phyloP scores from a whole-genome alignment of 495 filamentous ascomycete genomes.

The Aspergillus wentii region DNA sequence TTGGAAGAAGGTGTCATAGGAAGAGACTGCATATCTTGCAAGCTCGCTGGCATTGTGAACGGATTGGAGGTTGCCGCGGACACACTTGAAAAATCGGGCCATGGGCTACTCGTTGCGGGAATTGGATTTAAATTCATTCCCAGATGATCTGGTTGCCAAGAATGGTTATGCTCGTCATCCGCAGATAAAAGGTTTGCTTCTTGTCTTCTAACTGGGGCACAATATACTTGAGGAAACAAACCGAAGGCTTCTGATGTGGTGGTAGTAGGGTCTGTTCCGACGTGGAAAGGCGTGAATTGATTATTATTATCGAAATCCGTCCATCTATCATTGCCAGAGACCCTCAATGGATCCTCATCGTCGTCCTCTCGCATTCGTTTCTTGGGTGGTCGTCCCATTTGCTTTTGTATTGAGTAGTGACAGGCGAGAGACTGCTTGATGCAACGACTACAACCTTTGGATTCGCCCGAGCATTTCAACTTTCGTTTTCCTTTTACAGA shows the following conservation, averaged over 20 bases:
- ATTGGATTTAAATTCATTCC: constrained; percentile 23
- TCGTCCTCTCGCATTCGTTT: constrained; percentile 35
- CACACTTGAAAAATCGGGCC: constrained; percentile 41
- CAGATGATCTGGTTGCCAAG: constrained; percentile 20
- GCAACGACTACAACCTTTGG: constrained; percentile 37
- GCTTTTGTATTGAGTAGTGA: constrained; percentile 43
- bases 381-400: constrained; percentile 45
- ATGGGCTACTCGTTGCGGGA: constrained; percentile 28
- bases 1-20: constrained; percentile 21
- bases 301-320: constrained; percentile 14
- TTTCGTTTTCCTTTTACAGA: constrained; percentile 36
- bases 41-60: constrained; percentile 17
- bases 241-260: constrained; percentile 15
- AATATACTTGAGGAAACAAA: constrained; percentile 22
- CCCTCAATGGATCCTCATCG: constrained; percentile 12
- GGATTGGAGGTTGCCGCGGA: constrained; percentile 32
- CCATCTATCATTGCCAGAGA: constrained; percentile 18
- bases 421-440: constrained; percentile 36
- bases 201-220: constrained; percentile 11
- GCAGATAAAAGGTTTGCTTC: constrained; percentile 17
- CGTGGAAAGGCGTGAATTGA: constrained; percentile 9
- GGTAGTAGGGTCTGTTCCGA: constrained; percentile 3
- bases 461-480: constrained; percentile 44
- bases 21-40: constrained; percentile 19
- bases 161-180: constrained; percentile 24